Conservation (phyloP, 202 grass and related monocot species). For the Elaeis oleifera region DNA sequence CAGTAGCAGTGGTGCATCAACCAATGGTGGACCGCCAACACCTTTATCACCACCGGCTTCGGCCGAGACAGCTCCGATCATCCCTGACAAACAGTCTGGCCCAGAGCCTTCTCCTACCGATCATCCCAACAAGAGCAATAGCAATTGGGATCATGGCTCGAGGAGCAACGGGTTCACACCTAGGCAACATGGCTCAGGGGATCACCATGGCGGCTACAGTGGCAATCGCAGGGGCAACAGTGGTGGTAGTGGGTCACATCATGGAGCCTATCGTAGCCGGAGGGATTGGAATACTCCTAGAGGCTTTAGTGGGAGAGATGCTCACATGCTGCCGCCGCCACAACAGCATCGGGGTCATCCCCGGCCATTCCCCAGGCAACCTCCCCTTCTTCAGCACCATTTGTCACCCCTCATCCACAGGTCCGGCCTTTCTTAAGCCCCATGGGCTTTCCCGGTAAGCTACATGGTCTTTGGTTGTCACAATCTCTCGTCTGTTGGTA, state of each 20-base stretch:
- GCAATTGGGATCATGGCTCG: slow-evolving; percentile 1
- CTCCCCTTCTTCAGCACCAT: background rate
- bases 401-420: background rate
- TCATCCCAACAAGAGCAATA: background rate
- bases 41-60: background rate
- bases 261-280: slow-evolving; percentile 22
- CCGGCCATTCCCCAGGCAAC: slow-evolving; percentile 27
- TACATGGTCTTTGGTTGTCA: background rate
- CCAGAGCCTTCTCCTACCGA: background rate
- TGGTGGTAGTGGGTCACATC: background rate
- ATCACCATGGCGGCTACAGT: too few relatives aligned
- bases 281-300: slow-evolving; percentile 12
- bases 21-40: background rate
- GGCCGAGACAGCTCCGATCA: background rate
- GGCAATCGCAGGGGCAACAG: slow-evolving; percentile 18
- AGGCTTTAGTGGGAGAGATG: slow-evolving; percentile 11
- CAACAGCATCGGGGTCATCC: slow-evolving; percentile 9
- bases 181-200: too few relatives aligned
- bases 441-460: slow-evolving; percentile 46
- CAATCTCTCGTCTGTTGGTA: slow-evolving; percentile 17
- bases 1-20: background rate
- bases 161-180: background rate
- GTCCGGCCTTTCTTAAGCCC: slow-evolving; percentile 21
- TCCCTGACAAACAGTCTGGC: background rate
- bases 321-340: background rate